Percentiles rank a stretch among this genome's conserved stretches.
phyloP scores from a whole-genome alignment of 2,329 filamentous ascomycete species.

The Alternaria brassicicola region DNA sequence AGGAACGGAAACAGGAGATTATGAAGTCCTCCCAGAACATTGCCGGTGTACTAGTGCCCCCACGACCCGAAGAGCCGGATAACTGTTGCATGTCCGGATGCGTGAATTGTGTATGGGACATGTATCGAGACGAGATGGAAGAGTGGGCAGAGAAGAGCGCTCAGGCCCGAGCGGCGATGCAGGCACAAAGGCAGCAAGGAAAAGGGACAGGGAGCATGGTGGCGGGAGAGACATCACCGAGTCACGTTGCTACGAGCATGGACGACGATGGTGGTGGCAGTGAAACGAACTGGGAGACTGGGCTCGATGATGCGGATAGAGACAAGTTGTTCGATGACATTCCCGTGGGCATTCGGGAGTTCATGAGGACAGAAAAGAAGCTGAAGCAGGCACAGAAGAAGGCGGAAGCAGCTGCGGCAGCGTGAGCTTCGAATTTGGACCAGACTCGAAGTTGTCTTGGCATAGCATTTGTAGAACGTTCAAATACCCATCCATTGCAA shows the following conservation, averaged over 20 bases:
- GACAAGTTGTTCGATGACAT: conserved; percentile 78
- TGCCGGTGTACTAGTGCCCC: conserved; percentile 82
- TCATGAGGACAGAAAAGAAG: conserved; percentile 96
- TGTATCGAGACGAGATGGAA: conserved; percentile 89
- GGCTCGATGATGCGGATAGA: conserved; percentile 46
- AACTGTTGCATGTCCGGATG: conserved; percentile 99
- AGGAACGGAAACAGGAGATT: conserved; percentile 68
- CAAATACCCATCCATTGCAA: conserved; percentile 19
- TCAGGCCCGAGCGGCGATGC: conserved; percentile 65
- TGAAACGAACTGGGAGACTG: conserved; percentile 66
- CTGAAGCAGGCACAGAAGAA: conserved; percentile 75
- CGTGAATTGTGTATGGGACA: conserved; percentile 96
- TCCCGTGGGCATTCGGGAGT: conserved; percentile 91
- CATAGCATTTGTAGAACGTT: conserved; percentile 6
- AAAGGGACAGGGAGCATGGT: conserved; percentile 46
- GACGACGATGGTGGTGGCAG: conserved; percentile 82
- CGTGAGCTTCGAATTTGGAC: neutral
- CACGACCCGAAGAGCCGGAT: conserved; percentile 85
- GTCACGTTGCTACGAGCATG: conserved; percentile 65
- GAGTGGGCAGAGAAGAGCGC: conserved; percentile 74
- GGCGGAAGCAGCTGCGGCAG: conserved; percentile 53
- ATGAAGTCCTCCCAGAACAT: conserved; percentile 67
- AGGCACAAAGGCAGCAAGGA: conserved; percentile 36
- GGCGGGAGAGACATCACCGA: conserved; percentile 50
- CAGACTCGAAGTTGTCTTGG: neutral